phyloP scores from a whole-genome alignment of 164 flowering plant species.

The Taxillus chinensis region DNA sequence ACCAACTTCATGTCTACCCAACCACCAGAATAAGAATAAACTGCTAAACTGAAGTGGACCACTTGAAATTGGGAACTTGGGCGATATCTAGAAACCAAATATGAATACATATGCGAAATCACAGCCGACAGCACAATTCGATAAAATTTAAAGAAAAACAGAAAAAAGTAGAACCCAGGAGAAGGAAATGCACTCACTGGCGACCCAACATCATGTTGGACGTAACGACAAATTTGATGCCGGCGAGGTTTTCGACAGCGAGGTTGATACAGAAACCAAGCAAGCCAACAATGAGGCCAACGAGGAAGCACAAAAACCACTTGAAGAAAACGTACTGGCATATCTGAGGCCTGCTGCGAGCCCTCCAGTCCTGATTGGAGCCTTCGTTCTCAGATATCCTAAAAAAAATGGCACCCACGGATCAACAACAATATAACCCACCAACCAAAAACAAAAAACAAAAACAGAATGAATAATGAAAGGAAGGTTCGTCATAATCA shows the following conservation, averaged over 20 bases:
- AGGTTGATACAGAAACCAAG: conserved; percentile 64
- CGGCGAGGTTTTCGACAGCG: conserved; percentile 78
- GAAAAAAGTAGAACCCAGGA: not conserved
- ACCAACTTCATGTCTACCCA: too few relatives aligned
- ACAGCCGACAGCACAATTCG: too few relatives aligned
- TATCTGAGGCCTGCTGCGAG: conserved; percentile 33
- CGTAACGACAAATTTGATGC: conserved; percentile 64
- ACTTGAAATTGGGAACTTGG: too few relatives aligned
- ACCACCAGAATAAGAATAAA: too few relatives aligned
- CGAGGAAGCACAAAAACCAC: conserved; percentile 60
- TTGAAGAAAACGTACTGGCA: conserved; percentile 63
- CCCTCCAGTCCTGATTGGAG: conserved; percentile 85
- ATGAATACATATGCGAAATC: too few relatives aligned
- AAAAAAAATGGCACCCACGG: conserved; percentile 6
- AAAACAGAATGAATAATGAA: not conserved
- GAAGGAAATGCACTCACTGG: conserved; percentile 23
- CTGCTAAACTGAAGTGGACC: too few relatives aligned
- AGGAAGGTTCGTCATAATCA: too few relatives aligned
- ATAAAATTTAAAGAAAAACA: not conserved
- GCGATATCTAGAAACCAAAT: not conserved
- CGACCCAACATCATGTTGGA: conserved; percentile 57
- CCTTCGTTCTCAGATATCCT: conserved; percentile 78
- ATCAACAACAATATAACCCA: not conserved
- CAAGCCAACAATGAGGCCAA: conserved; percentile 46
- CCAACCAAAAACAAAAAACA: not conserved